Conservation (phyloP, 441 rosid species). For the Lepidium campestre region DNA sequence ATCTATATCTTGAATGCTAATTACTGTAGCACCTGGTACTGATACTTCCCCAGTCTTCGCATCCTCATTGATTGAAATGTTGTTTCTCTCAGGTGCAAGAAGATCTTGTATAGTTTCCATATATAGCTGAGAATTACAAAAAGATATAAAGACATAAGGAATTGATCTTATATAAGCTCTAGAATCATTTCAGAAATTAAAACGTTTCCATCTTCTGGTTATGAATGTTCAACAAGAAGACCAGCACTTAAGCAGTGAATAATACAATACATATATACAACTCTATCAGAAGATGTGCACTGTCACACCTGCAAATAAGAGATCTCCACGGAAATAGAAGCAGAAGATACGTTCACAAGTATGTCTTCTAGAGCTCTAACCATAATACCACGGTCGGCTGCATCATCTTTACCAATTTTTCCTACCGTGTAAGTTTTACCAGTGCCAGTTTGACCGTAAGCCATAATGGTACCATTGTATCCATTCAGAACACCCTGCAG, state of each 20-base stretch:
- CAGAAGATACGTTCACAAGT: slow-evolving; percentile 37
- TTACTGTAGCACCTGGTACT: slow-evolving; percentile 60
- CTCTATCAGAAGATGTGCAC: slow-evolving; percentile 23
- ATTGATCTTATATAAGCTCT: not conserved
- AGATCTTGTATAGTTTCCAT: slow-evolving; percentile 92
- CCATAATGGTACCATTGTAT: slow-evolving; percentile 94
- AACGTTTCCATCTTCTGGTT: not conserved
- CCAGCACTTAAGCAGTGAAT: not conserved
- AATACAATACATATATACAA: not conserved
- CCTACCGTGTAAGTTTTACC: slow-evolving; percentile 92
- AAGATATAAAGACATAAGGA: not conserved
- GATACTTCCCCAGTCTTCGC: slow-evolving; percentile 79
- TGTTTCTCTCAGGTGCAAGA: slow-evolving; percentile 73
- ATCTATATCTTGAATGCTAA: slow-evolving; percentile 53
- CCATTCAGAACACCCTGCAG: slow-evolving; percentile 84
- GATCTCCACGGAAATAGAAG: slow-evolving; percentile 61
- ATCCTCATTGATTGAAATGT: slow-evolving; percentile 70
- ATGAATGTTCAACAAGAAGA: slow-evolving; percentile 1
- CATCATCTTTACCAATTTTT: slow-evolving; percentile 70
- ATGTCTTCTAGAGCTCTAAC: slow-evolving; percentile 84
- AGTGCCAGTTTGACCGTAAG: slow-evolving; percentile 93
- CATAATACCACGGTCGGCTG: slow-evolving; percentile 87
- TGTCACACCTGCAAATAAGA: slow-evolving; percentile 78
- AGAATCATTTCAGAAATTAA: not conserved
- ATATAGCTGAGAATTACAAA: slow-evolving; percentile 48